Base-by-base conservation (phyloP, 2,329 filamentous ascomycete species). In the Neofusicoccum sp. region DNA sequence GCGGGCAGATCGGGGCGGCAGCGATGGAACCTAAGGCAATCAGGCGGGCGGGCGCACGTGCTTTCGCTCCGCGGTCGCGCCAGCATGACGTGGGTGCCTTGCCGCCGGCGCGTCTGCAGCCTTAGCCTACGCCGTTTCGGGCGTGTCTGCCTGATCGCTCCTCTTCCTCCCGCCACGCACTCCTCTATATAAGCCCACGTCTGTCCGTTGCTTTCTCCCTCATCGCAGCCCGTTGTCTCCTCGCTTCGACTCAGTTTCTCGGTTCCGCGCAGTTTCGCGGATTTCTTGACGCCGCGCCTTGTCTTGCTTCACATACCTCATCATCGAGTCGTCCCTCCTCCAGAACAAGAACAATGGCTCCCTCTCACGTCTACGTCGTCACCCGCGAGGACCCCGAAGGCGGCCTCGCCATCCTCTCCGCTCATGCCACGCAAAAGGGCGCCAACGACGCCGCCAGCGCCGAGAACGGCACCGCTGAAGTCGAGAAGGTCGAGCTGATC, bases 281-380 rank as follows among this genome's bases (percentile, higher is more conserved):
- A 20, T 20, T 20, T 20, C 20, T 20, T 20, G 20, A 20, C 20
- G 20, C 20, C 20, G 20, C 20, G 20, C 20, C 26, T 43, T 43
- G 7, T 16, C 6, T 24, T 20, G n/a, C 40, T 20, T 43, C 30
- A 30, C 24, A 20, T 48, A 11, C 24, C 45, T 30, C 47, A 34
- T 36, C 34, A 38, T 11, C 34, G 34, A 9, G 9, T 34, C n/a
- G n/a, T 36, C 33, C 14, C 33, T 7, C 24, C 30, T 20, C 7
- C 26, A 48, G n/a, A 9, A 3, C 45, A 6, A 14, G 12, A 48
- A 31, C 5, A 47, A 58, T 58, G 53, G 38, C 53, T 20, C 30
- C 33, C 12, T 38, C 54, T 4, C 34, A 26, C 40, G 36, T 58
- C 54, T 58, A n/a, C 41, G 24, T 58, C 54, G 30, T 58, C 54